Evolutionary conservation across 257 asterid species (phyloP).

Genomic region (Solanum neorickii): DNA sequence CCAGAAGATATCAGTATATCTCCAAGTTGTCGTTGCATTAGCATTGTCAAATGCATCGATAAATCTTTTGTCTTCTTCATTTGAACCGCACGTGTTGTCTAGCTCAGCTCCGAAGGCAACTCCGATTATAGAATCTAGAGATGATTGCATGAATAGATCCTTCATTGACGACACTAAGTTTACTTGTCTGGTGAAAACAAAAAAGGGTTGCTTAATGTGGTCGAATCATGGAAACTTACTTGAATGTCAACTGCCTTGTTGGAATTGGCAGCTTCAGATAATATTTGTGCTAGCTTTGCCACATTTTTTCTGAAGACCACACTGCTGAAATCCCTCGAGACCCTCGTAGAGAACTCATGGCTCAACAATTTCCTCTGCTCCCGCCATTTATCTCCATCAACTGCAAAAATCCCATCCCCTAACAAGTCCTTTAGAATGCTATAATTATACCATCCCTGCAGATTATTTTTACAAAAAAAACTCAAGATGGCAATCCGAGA

Average conservation of each 20-base stretch:
- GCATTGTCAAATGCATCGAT: slow-evolving; percentile 42
- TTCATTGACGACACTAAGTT: slow-evolving; percentile 1
- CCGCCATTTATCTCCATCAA: slow-evolving; percentile 75
- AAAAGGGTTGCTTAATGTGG: background rate
- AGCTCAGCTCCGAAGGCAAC: slow-evolving; percentile 45
- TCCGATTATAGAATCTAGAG: slow-evolving; percentile 37
- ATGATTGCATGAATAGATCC: slow-evolving; percentile 42
- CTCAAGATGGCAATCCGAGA: background rate
- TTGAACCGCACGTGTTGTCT: slow-evolving; percentile 41
- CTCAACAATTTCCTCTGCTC: slow-evolving; percentile 60
- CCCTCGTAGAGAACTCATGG: slow-evolving; percentile 57
- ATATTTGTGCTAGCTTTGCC: slow-evolving; percentile 27
- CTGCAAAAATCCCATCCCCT: slow-evolving; percentile 73
- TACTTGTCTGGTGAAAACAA: background rate
- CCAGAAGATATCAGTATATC: slow-evolving; percentile 44
- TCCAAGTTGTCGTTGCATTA: slow-evolving; percentile 27
- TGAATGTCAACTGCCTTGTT: slow-evolving; percentile 40
- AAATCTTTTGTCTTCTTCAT: slow-evolving; percentile 31
- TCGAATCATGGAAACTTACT: slow-evolving; percentile 19
- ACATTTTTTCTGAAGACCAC: slow-evolving; percentile 36
- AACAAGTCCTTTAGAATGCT: slow-evolving; percentile 33
- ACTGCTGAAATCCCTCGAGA: slow-evolving; percentile 49
- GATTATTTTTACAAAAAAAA: background rate
- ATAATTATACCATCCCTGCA: slow-evolving; percentile 46
- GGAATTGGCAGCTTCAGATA: slow-evolving; percentile 37